Evolutionary conservation across 2,329 filamentous ascomycete genomes (phyloP).

Genomic region (Fusarium setosum): DNA sequence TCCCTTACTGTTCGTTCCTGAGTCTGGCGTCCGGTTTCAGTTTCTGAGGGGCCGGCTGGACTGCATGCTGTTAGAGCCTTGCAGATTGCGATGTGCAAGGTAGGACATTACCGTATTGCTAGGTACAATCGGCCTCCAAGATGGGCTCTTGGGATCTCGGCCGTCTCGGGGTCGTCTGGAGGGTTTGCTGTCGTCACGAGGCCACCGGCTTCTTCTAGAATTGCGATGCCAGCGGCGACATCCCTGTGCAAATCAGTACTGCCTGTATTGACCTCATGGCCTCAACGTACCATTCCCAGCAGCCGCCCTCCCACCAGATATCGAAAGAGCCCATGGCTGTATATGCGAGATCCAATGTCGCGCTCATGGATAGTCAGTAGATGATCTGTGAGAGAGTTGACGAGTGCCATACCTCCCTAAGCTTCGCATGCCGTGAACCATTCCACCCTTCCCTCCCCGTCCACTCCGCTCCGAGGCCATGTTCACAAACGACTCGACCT

Average conservation of each 20-base stretch:
- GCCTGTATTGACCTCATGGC: background rate
- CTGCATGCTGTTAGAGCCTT: slow-evolving; percentile 48
- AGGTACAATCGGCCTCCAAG: slow-evolving; percentile 78
- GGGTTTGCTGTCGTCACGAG: slow-evolving; percentile 80
- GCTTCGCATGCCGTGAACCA: slow-evolving; percentile 82
- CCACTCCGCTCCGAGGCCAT: slow-evolving; percentile 76
- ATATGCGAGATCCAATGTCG: slow-evolving; percentile 80
- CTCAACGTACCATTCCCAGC: slow-evolving; percentile 76
- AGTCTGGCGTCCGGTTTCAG: slow-evolving; percentile 72
- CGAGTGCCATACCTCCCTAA: slow-evolving; percentile 62
- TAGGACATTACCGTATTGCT: slow-evolving; percentile 67
- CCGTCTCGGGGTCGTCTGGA: slow-evolving; percentile 66
- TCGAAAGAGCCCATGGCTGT: slow-evolving; percentile 80
- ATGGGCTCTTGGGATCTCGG: slow-evolving; percentile 67
- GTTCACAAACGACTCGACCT: slow-evolving; percentile 80
- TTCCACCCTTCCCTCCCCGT: slow-evolving; percentile 74
- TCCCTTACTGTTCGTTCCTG: slow-evolving; percentile 79
- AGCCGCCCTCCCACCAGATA: slow-evolving; percentile 87
- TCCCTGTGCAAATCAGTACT: slow-evolving; percentile 61
- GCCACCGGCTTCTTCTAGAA: slow-evolving; percentile 79
- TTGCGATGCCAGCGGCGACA: slow-evolving; percentile 79
- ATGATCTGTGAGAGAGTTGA: background rate
- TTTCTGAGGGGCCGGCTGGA: slow-evolving; percentile 70
- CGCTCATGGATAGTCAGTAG: slow-evolving; percentile 56
- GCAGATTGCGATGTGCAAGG: background rate